Evolutionary conservation across 805 yeast species (phyloP).

Genomic region (Wickerhamiella parazyma): DNA sequence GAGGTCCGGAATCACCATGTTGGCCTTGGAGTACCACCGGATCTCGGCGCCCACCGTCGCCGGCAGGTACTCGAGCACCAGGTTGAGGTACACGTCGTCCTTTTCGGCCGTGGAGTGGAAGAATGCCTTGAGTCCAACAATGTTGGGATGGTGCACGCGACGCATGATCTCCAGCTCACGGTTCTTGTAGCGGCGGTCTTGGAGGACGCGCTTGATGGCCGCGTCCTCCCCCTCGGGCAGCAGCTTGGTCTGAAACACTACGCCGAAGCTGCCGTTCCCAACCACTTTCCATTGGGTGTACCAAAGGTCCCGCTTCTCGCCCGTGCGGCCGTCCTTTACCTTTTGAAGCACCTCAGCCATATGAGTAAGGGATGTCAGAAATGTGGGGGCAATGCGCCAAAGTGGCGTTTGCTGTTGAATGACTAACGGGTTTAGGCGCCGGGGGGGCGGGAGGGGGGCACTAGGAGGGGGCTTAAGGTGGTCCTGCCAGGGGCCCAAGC

Average conservation of each 20-base stretch:
- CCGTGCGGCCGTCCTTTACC: conserved; percentile 61
- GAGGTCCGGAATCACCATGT: conserved; percentile 70
- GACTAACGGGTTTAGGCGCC: neutral
- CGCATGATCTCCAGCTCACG: conserved; percentile 96
- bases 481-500: no score
- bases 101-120: conserved; percentile 67
- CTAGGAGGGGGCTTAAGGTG: no score
- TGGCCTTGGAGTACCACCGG: conserved; percentile 46
- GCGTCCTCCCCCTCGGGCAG: conserved; percentile 63
- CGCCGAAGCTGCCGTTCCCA: conserved; percentile 99
- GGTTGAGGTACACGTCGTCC: conserved; percentile 72
- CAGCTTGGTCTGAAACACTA: conserved; percentile 80
- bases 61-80: conserved; percentile 88
- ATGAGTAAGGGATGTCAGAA: neutral
- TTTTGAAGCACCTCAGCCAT: conserved; percentile 35
- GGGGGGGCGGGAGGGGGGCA: no score
- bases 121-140: conserved; percentile 76
- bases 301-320: conserved; percentile 45
- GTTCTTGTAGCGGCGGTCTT: conserved; percentile 90
- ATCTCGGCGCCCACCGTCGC: conserved; percentile 87
- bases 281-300: conserved; percentile 80
- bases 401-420: neutral
- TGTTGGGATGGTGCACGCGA: conserved; percentile 67
- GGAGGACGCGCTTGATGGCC: conserved; percentile 92
- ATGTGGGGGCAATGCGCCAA: neutral